Conservation (phyloP, 2,329 filamentous ascomycete species). For the Fusarium austroafricanum region DNA sequence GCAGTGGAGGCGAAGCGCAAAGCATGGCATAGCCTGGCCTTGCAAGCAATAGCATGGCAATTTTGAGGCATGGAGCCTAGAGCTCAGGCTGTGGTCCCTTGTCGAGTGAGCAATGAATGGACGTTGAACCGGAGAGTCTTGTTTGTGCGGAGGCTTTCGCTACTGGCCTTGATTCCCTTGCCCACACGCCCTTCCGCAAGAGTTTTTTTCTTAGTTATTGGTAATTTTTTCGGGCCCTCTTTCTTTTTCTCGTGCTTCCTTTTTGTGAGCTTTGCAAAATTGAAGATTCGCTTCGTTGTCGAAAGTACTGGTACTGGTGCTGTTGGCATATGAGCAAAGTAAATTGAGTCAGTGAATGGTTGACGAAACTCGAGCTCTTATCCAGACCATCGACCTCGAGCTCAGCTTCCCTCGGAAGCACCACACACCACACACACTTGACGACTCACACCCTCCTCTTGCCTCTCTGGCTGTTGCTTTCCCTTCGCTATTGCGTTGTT, state of each 20-base stretch:
- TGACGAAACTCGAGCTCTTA: constrained; percentile 22
- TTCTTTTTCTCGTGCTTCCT: constrained; percentile 7
- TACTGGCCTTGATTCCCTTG: constrained; percentile 36
- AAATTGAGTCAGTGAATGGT: constrained; percentile 17
- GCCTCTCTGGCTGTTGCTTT: constrained; percentile 32
- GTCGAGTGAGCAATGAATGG: constrained; percentile 32
- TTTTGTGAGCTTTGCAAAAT: constrained; percentile 18
- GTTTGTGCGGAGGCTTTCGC: constrained; percentile 40
- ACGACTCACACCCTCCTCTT: constrained; percentile 43
- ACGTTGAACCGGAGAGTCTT: constrained; percentile 29
- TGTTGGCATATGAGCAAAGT: constrained; percentile 26
- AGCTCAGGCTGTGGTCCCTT: constrained; percentile 37
- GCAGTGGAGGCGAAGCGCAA: constrained; percentile 37
- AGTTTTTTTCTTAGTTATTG: constrained; percentile 16
- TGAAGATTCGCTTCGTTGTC: neutral
- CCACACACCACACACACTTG: constrained; percentile 39
- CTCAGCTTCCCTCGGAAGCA: constrained; percentile 41
- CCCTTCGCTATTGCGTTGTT: constrained; percentile 34
- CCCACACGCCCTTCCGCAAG: constrained; percentile 44
- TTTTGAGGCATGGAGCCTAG: constrained; percentile 27
- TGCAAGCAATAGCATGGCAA: constrained; percentile 19
- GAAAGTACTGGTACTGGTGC: constrained; percentile 18
- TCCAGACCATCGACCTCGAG: constrained; percentile 14
- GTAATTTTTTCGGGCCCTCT: constrained; percentile 13
- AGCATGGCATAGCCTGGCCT: constrained; percentile 11